Conservation (phyloP, 2,329 filamentous ascomycete species). For the Alternaria gansuensis region DNA sequence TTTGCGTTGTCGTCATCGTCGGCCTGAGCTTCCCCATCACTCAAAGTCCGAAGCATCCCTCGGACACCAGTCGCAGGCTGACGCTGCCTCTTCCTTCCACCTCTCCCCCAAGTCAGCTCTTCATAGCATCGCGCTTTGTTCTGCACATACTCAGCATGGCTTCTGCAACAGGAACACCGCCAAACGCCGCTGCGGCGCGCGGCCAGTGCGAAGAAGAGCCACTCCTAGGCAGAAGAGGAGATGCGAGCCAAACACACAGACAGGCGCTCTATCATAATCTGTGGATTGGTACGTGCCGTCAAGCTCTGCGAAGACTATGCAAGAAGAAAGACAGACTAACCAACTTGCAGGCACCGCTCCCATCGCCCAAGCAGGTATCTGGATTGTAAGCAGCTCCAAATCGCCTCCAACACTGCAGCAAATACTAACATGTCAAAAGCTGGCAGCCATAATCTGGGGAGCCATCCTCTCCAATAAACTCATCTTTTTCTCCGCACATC, state of each 20-base stretch:
- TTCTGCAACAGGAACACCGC: conserved; percentile 72
- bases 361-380: conserved; percentile 79
- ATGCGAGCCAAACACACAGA: conserved; percentile 73
- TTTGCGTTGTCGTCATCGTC: conserved; percentile 30
- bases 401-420: not conserved
- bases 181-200: conserved; percentile 53
- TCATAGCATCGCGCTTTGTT: not conserved
- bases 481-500: conserved; percentile 88
- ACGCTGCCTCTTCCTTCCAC: not conserved
- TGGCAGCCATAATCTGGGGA: conserved; percentile 79
- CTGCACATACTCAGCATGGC: conserved; percentile 63
- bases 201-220: conserved; percentile 69
- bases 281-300: conserved; percentile 69
- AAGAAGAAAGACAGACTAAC: not conserved
- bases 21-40: conserved; percentile 24
- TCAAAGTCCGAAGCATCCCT: conserved; percentile 28
- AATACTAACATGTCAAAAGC: conserved; percentile 52
- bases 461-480: conserved; percentile 74
- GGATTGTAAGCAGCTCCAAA: conserved; percentile 65
- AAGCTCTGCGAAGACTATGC: not conserved
- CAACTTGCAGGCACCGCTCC: conserved; percentile 74
- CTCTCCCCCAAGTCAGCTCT: not conserved
- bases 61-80: conserved; percentile 9
- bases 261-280: conserved; percentile 75
- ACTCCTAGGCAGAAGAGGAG: conserved; percentile 74